These are phyloP conservation scores for Penicillium sp. DNA, from an alignment of 2,329 filamentous ascomycete species.

Conservation along the genomic window DNA sequence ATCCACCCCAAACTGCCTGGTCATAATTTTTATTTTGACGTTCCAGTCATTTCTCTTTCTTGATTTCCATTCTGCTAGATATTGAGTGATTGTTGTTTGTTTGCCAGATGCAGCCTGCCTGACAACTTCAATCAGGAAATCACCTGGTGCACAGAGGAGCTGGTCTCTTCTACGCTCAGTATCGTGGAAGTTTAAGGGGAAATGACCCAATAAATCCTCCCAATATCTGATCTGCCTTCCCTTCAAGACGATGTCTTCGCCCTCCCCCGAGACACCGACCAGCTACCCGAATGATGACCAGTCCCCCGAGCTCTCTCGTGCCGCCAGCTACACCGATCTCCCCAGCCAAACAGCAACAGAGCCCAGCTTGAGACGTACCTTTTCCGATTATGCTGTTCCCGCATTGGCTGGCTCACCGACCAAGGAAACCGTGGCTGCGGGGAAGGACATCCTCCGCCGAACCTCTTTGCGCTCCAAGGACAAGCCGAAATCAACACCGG, in stretches of 20 bases:
- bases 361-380: conserved; percentile 48
- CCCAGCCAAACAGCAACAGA: conserved; percentile 40
- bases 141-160: conserved; percentile 40
- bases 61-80: too few species aligned
- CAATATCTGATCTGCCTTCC: conserved; percentile 17
- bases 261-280: conserved; percentile 21
- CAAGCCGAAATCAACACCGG: conserved; percentile 28
- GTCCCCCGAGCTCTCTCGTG: conserved; percentile 46
- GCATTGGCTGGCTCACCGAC: conserved; percentile 38
- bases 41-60: conserved; percentile 1
- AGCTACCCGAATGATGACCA: conserved; percentile 28
- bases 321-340: conserved; percentile 60
- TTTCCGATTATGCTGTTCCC: conserved; percentile 50
- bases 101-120: conserved; percentile 23
- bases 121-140: conserved; percentile 19
- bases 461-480: conserved; percentile 42
- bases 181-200: conserved; percentile 25
- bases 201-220: conserved; percentile 31
- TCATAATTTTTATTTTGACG: conserved; percentile 6
- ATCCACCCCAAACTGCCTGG: conserved; percentile 3
- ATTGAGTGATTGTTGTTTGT: conserved; percentile 8
- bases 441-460: conserved; percentile 44
- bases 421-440: conserved; percentile 40
- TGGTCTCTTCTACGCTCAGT: conserved; percentile 39
- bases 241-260: conserved; percentile 36